phyloP scores from a whole-genome alignment of 2,329 filamentous ascomycete species.

The Phialophora chinensis region DNA sequence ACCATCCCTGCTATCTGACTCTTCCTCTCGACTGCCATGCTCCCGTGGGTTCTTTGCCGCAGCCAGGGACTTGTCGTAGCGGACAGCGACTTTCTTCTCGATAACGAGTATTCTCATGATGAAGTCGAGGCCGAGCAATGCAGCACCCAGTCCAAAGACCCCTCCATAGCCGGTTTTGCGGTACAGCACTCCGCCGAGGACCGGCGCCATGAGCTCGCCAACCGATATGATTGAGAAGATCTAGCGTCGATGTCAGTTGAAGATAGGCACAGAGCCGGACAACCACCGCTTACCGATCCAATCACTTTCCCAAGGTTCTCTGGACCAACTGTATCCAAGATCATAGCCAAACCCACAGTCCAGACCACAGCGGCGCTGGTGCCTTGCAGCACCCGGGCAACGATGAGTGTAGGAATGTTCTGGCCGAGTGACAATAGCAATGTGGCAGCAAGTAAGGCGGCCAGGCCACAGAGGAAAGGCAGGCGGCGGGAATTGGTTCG shows the following conservation, averaged over 20 bases:
- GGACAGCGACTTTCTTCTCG: conserved; percentile 65
- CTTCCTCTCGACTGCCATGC: conserved; percentile 34
- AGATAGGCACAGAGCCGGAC: neutral
- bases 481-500: conserved; percentile 58
- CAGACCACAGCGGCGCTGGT: conserved; percentile 64
- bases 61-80: conserved; percentile 45
- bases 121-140: conserved; percentile 63
- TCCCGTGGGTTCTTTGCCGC: conserved; percentile 34
- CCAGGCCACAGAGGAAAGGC: conserved; percentile 64
- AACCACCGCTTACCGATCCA: conserved; percentile 54
- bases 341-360: conserved; percentile 64
- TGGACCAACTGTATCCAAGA: conserved; percentile 63
- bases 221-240: conserved; percentile 66
- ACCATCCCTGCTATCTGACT: conserved; percentile 36
- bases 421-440: conserved; percentile 60
- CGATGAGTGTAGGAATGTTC: conserved; percentile 55
- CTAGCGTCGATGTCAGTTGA: conserved; percentile 35
- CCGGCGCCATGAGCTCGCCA: conserved; percentile 62
- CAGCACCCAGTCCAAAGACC: conserved; percentile 64
- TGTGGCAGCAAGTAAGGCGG: conserved; percentile 60
- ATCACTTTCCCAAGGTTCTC: conserved; percentile 66
- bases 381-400: conserved; percentile 64
- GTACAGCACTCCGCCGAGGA: conserved; percentile 66
- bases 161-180: conserved; percentile 63
- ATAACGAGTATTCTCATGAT: conserved; percentile 65